Evolutionary conservation across 2,329 filamentous ascomycete species (phyloP), one percentile per base, ranked within the genome.

Genomic region (Mycosphaerella arachidis): DNA sequence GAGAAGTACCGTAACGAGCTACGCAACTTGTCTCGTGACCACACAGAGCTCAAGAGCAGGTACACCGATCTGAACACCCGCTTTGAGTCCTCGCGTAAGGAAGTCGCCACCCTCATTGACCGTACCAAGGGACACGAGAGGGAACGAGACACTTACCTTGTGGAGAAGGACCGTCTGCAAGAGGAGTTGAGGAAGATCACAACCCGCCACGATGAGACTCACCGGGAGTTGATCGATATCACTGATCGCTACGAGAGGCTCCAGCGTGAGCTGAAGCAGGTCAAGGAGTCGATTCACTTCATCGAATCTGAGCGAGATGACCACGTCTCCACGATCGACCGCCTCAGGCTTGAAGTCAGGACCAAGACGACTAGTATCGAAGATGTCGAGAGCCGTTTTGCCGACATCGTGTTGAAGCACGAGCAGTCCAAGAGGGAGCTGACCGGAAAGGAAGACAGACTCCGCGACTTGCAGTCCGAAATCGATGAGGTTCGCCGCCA

Each of bases 291-390:
- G 20, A 59, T 72, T 29, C 63, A 63, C 29, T 60, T 60, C n/a
- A 59, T 68, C 40, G 70, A 72, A 57, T 55, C 57, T 9, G 71
- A 72, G 60, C 67, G 69, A 33, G 69, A 72, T 54, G 71, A 72
- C 35, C 69, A 70, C 35, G 51, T 58, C 20, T 59, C 63, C 37
- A 69, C 65, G 18, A 64, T 71, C 18, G 70, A 72, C 18, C 61
- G 63, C 37, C 62, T 71, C 35, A 67, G 69, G 12, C 57, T 63
- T 10, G 70, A 72, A 60, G 60, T 71, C 56, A 69, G 68, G 55
- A 61, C 56, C 18, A 66, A 67, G 52, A 66, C 60, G 10, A 63
- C 64, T 18, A 59, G 55, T 48, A 60, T 66, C 20, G 67, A 70
- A 18, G 67, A 71, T 33, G 61, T 65, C 10, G 66, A 71, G 48